Base-by-base conservation (phyloP, 441 rosid genomes). In the Biscutella laevigata region DNA sequence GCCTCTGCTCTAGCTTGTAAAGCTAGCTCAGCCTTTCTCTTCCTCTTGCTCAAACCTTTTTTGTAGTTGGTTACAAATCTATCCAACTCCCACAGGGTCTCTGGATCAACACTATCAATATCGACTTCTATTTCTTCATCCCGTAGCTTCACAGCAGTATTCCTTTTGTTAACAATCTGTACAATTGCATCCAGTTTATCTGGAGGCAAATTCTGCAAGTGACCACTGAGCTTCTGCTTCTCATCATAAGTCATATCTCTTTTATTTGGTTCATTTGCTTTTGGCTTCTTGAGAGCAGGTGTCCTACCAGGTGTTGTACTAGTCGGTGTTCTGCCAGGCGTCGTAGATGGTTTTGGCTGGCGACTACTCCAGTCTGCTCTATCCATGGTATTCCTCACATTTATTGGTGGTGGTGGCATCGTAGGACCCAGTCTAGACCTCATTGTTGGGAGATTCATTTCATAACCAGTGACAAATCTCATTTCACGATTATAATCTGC, bases 191-290 rank as follows among this genome's bases (percentile, higher is more conserved):
- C 97, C 68, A 88, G 77, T 78, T 88, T 88, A 72, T 88, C 99
- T 14, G 88, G 66, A 32, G 99, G 99, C 68, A 92, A 62, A 72
- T 77, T 79, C 77, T 82, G 95, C 59, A 92, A 88, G 44, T 78
- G 86, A 20, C 81, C 81, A 62, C 99, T 92, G 43, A 92, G 95
- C 71, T 82, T 92, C 75, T 84, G 95, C 70, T 94, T 94, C 83
- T 94, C 99, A 13, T 94, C 97, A 53, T 77, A 88, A 8, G 99
- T 84, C 99, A 94, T 94, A 57, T 94, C 99, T 74, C 99, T 81
- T 77, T 94, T 94, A 44, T 88, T 69, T n/a, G 71, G 89, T 72
- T 94, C 99, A 67, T 81, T 94, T 16, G 97, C 99, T 77, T 89
- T 94, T 3, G 99, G 99, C 74, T 94, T 94, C 75, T 78, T 92